These are phyloP conservation scores for Lipomyces yamadae DNA, from an alignment of 805 yeast species.

Conservation along the genomic window DNA sequence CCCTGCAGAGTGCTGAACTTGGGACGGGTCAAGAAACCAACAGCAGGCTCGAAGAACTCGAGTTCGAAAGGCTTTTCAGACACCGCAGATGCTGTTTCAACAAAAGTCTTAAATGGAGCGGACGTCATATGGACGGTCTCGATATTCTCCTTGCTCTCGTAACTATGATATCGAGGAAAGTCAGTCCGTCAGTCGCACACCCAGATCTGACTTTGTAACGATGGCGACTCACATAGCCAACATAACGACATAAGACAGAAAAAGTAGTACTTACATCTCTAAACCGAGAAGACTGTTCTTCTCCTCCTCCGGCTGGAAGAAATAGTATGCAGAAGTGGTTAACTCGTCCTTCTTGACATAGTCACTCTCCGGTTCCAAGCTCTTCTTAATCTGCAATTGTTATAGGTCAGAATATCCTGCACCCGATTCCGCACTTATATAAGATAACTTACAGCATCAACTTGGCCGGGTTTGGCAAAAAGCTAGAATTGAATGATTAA, in stretches of 20 bases:
- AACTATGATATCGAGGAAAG: slow-evolving; percentile 14
- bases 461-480: slow-evolving; percentile 19
- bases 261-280: slow-evolving; percentile 25
- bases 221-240: background rate
- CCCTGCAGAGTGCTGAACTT: slow-evolving; percentile 9
- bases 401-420: background rate
- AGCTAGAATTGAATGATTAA: slow-evolving; percentile 7
- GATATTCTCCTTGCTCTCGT: slow-evolving; percentile 22
- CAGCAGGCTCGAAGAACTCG: slow-evolving; percentile 25
- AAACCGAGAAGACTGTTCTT: slow-evolving; percentile 14
- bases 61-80: slow-evolving; percentile 19
- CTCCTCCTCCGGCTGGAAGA: slow-evolving; percentile 16
- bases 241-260: background rate
- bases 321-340: slow-evolving; percentile 24
- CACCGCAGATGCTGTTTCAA: slow-evolving; percentile 12
- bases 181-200: background rate
- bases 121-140: slow-evolving; percentile 26
- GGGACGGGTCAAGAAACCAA: slow-evolving; percentile 35
- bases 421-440: background rate
- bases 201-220: background rate
- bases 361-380: slow-evolving; percentile 27
- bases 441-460: slow-evolving; percentile 14
- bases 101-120: slow-evolving; percentile 26
- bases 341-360: slow-evolving; percentile 22
- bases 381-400: slow-evolving; percentile 18